phyloP scores from a whole-genome alignment of 2,329 filamentous ascomycete genomes.

The Colletotrichum sp. region DNA sequence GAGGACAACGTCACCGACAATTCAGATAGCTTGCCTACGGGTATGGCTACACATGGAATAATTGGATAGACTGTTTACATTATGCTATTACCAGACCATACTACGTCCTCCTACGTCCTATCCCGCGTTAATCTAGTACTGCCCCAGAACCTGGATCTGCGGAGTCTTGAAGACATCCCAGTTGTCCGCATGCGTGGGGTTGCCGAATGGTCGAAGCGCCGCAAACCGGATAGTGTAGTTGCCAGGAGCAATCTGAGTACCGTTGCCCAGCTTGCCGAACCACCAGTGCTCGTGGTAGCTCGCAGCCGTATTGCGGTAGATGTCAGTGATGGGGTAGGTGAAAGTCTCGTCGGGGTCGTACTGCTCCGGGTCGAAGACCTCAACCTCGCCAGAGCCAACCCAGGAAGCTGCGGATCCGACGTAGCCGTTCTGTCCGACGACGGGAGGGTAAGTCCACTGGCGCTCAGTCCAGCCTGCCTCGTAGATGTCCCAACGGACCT shows the following conservation, averaged over 20 bases:
- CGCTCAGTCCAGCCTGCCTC: slow-evolving; percentile 29
- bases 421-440: slow-evolving; percentile 31
- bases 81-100: not conserved
- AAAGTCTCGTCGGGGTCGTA: slow-evolving; percentile 29
- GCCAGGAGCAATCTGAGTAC: slow-evolving; percentile 42
- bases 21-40: not conserved
- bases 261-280: slow-evolving; percentile 49
- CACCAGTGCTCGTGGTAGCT: slow-evolving; percentile 35
- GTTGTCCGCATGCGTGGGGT: slow-evolving; percentile 42
- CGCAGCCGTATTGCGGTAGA: slow-evolving; percentile 21
- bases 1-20: not conserved
- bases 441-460: slow-evolving; percentile 30
- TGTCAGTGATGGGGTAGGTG: slow-evolving; percentile 27
- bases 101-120: not conserved
- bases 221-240: slow-evolving; percentile 47
- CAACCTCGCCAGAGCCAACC: slow-evolving; percentile 18
- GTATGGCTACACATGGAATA: not conserved
- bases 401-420: slow-evolving; percentile 32
- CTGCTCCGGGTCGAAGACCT: slow-evolving; percentile 23
- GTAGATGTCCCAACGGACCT: slow-evolving; percentile 29
- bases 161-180: slow-evolving; percentile 43
- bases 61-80: not conserved
- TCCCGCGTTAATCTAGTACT: slow-evolving; percentile 15
- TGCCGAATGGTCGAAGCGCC: slow-evolving; percentile 44
- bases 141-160: slow-evolving; percentile 34